Evolutionary conservation across 2,329 filamentous ascomycete species (phyloP).

Genomic region (Cordyceps fumosorosea): DNA sequence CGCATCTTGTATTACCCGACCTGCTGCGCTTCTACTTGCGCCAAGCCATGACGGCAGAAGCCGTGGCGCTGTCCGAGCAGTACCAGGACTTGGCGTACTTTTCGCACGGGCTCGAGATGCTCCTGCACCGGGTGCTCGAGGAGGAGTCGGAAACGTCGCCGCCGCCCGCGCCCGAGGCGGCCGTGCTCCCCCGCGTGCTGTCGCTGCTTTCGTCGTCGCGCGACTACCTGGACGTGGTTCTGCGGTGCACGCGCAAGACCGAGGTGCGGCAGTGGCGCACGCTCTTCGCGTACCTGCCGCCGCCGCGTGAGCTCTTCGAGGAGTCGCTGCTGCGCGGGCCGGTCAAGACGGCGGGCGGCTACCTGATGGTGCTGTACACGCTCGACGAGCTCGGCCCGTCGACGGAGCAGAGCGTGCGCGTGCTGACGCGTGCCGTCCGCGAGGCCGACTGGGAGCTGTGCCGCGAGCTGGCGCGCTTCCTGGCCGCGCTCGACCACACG

Average conservation of each 20-base stretch:
- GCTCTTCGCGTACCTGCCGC: constrained; percentile 83
- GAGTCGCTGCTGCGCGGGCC: constrained; percentile 79
- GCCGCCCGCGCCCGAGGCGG: constrained; percentile 53
- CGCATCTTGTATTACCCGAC: constrained; percentile 87
- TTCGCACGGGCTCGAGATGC: constrained; percentile 82
- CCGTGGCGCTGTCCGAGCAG: constrained; percentile 73
- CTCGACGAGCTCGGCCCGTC: constrained; percentile 62
- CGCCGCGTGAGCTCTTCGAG: constrained; percentile 87
- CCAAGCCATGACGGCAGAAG: constrained; percentile 70
- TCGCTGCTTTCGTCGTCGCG: constrained; percentile 66
- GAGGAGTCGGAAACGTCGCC: constrained; percentile 78
- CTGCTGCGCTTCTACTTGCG: constrained; percentile 73
- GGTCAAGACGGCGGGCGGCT: constrained; percentile 91
- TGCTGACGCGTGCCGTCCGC: constrained; percentile 73
- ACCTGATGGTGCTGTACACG: constrained; percentile 89
- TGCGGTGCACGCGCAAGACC: constrained; percentile 95
- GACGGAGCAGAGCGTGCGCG: constrained; percentile 70
- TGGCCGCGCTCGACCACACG: constrained; percentile 84
- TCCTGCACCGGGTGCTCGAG: constrained; percentile 88
- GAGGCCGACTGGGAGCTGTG: constrained; percentile 94
- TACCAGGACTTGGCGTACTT: constrained; percentile 89
- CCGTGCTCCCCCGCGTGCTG: constrained; percentile 57
- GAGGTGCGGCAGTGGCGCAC: constrained; percentile 94
- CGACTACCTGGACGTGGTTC: constrained; percentile 87
- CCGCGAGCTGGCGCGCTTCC: constrained; percentile 88